phyloP scores from a whole-genome alignment of 352 stramenopile species.

The Phytophthora citrophthora region DNA sequence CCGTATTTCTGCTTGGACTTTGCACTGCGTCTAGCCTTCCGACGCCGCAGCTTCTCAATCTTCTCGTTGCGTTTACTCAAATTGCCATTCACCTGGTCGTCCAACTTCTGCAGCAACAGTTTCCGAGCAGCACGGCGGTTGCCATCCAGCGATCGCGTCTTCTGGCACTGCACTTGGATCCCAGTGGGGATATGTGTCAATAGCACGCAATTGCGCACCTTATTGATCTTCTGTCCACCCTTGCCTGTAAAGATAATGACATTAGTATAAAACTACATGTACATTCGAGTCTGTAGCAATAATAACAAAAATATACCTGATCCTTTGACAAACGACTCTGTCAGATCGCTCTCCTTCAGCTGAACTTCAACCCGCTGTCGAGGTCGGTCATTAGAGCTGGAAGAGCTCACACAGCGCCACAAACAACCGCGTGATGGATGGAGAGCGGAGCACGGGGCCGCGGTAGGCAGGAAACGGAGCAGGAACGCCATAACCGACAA shows the following conservation, averaged over 20 bases:
- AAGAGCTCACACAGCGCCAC: background rate
- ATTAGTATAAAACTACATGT: too few species aligned
- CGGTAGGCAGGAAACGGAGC: too few species aligned
- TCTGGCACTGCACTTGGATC: conserved; percentile 78
- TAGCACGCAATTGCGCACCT: conserved; percentile 90
- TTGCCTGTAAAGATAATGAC: conserved; percentile 45
- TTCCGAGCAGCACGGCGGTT: conserved; percentile 80
- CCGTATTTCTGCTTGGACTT: conserved; percentile 72
- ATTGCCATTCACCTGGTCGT: conserved; percentile 73
- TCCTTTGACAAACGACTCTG: conserved; percentile 88
- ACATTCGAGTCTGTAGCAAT: background rate
- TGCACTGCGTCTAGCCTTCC: conserved; percentile 63
- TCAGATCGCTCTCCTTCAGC: conserved; percentile 70
- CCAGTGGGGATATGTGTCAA: conserved; percentile 86
- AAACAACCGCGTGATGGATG: background rate
- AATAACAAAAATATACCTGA: conserved; percentile 46
- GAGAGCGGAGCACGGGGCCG: background rate
- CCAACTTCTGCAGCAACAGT: conserved; percentile 74
- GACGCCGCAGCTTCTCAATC: conserved; percentile 70
- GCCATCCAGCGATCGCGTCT: conserved; percentile 81
- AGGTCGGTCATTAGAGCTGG: background rate
- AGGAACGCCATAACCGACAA: too few species aligned
- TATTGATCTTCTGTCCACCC: conserved; percentile 93
- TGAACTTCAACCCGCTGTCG: conserved; percentile 32
- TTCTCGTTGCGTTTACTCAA: conserved; percentile 67